phyloP scores from a whole-genome alignment of 305 asterid species.

The Fraxinus greggii region DNA sequence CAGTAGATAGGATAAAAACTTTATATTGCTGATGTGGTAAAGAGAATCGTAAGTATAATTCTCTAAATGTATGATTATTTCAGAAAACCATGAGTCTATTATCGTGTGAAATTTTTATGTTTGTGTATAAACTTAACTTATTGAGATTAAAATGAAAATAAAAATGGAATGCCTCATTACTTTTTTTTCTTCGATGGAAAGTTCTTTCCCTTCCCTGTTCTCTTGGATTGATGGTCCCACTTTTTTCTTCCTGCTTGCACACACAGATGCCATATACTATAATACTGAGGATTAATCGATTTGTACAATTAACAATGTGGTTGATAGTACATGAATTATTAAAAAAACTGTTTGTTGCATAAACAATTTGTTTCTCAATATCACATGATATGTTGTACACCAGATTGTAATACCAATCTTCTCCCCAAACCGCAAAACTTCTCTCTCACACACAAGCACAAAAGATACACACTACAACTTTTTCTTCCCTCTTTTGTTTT shows the following conservation, averaged over 20 bases:
- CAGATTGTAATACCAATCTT: background rate
- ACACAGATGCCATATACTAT: slow-evolving; percentile 6
- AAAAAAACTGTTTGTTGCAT: background rate
- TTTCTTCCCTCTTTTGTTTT: slow-evolving; percentile 17
- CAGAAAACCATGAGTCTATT: no score
- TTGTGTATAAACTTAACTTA: background rate
- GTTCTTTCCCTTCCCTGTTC: background rate
- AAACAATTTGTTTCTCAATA: background rate
- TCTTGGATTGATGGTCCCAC: slow-evolving; percentile 30
- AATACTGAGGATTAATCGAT: no score
- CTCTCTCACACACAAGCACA: slow-evolving; percentile 26
- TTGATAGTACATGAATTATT: no score
- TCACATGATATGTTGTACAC: background rate
- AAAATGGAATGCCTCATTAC: background rate
- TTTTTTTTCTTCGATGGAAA: background rate
- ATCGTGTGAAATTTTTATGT: background rate
- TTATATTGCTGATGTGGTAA: no score
- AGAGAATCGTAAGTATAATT: background rate
- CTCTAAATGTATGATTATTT: no score
- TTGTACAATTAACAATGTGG: no score
- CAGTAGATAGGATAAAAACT: background rate
- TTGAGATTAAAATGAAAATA: background rate
- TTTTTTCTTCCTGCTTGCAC: background rate
- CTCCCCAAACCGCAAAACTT: slow-evolving; percentile 25
- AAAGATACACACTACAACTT: slow-evolving; percentile 41